phyloP scores from a whole-genome alignment of 2,329 filamentous ascomycete species.

The Acephala macrosclerotiorum region DNA sequence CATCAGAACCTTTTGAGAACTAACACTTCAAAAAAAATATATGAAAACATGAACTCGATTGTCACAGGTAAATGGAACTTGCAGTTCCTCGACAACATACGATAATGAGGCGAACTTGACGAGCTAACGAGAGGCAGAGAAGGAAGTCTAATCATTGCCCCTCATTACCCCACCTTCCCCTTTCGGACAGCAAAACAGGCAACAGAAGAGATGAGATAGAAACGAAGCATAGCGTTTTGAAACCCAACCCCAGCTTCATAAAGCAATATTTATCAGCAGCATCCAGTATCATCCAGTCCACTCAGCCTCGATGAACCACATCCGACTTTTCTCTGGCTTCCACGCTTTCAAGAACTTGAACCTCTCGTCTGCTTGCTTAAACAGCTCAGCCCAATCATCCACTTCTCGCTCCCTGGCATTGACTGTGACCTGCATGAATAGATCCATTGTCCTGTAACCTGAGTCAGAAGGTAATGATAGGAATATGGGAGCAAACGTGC shows the following conservation, averaged over 20 bases:
- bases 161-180: not conserved
- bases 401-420: constrained; percentile 20
- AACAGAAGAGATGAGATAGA: not conserved
- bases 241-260: not conserved
- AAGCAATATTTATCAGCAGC: not conserved
- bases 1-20: no score
- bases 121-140: no score
- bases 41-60: no score
- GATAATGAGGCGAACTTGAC: no score
- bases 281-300: not conserved
- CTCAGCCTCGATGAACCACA: constrained; percentile 7
- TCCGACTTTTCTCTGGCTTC: constrained; percentile 4
- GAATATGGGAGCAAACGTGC: no score
- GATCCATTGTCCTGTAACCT: constrained; percentile 7
- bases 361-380: constrained; percentile 3
- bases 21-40: no score
- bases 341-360: constrained; percentile 11
- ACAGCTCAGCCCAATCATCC: constrained; percentile 14
- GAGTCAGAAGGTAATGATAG: no score
- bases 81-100: no score
- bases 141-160: not conserved
- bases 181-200: not conserved
- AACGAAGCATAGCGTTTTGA: not conserved
- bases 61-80: no score
- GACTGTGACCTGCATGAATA: constrained; percentile 16